Percentiles rank a stretch among this genome's conserved stretches.
These are phyloP conservation scores for Solanum peruvianum DNA, from an alignment of 257 asterid species.

Conservation along the genomic window DNA sequence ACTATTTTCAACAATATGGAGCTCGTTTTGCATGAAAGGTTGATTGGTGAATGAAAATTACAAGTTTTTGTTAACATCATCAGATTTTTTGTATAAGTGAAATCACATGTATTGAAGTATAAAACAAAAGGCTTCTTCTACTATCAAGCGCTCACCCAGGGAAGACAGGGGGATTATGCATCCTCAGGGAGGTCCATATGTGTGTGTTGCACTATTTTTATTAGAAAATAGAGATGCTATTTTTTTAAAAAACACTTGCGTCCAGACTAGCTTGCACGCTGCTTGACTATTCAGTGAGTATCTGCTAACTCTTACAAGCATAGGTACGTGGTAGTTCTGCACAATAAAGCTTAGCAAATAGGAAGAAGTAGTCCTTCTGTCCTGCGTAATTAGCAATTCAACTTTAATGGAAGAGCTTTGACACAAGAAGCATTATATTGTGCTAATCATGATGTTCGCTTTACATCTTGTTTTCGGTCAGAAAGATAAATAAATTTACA, in stretches of 20 bases:
- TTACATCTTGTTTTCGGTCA: not conserved
- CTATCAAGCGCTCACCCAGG: not conserved
- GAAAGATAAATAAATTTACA: not conserved
- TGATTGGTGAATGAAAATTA: not conserved
- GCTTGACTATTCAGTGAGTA: not conserved
- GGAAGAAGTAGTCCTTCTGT: not conserved
- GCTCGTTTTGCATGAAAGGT: not conserved
- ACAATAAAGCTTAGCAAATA: not conserved
- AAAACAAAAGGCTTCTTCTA: not conserved
- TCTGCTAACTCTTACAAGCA: not conserved
- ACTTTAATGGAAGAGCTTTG: not conserved
- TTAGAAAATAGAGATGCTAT: not conserved
- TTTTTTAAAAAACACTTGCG: not conserved
- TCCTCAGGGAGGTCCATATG: not conserved
- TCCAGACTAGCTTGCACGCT: not conserved
- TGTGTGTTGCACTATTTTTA: not conserved
- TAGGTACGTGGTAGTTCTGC: not conserved
- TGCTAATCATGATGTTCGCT: not conserved
- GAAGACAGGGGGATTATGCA: not conserved
- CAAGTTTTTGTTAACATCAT: not conserved
- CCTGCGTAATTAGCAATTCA: not conserved
- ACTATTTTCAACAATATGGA: not conserved
- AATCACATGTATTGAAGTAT: not conserved
- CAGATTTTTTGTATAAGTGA: no score
- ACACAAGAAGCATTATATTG: not conserved